A percentile compares a stretch with the other conserved stretches of the same genome.
Evolutionary conservation across 768 basidiomycete species (phyloP).

Genomic region (Paxillus ammoniavirescens): DNA sequence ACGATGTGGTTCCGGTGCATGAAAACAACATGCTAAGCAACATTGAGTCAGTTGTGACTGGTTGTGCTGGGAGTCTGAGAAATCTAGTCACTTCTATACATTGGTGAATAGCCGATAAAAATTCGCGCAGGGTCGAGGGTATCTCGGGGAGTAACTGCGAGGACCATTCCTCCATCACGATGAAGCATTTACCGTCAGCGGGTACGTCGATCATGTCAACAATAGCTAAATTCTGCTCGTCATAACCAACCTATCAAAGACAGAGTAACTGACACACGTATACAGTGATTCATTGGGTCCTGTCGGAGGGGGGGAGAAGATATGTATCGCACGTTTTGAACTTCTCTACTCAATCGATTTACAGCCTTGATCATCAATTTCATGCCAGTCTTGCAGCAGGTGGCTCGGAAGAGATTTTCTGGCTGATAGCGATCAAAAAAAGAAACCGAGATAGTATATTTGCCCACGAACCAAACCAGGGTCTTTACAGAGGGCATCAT

Average conservation of each 20-base stretch:
- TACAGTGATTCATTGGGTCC: constrained; percentile 72
- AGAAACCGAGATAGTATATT: neutral
- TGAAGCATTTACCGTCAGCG: constrained; percentile 55
- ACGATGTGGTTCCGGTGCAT: constrained; percentile 66
- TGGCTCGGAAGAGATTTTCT: constrained; percentile 71
- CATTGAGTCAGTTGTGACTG: constrained; percentile 2
- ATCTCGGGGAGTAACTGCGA: constrained; percentile 52
- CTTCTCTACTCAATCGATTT: constrained; percentile 60
- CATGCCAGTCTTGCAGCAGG: constrained; percentile 45
- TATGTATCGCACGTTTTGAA: constrained; percentile 54
- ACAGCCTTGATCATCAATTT: constrained; percentile 71
- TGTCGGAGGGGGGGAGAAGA: constrained; percentile 49
- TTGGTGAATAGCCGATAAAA: constrained; percentile 59
- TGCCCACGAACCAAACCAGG: constrained; percentile 58
- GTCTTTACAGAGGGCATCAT: constrained; percentile 67
- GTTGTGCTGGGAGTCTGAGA: neutral
- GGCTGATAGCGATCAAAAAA: constrained; percentile 42
- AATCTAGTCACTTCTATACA: constrained; percentile 58
- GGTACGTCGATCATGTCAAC: constrained; percentile 58
- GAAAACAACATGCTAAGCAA: constrained; percentile 58
- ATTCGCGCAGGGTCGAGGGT: constrained; percentile 51
- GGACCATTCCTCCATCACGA: constrained; percentile 83
- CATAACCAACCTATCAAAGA: neutral
- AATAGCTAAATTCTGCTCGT: constrained; percentile 46
- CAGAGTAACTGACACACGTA: constrained; percentile 50